These are phyloP conservation scores for Globisporangium orthogonon DNA, from an alignment of 352 stramenopile genomes.

Conservation along the genomic window DNA sequence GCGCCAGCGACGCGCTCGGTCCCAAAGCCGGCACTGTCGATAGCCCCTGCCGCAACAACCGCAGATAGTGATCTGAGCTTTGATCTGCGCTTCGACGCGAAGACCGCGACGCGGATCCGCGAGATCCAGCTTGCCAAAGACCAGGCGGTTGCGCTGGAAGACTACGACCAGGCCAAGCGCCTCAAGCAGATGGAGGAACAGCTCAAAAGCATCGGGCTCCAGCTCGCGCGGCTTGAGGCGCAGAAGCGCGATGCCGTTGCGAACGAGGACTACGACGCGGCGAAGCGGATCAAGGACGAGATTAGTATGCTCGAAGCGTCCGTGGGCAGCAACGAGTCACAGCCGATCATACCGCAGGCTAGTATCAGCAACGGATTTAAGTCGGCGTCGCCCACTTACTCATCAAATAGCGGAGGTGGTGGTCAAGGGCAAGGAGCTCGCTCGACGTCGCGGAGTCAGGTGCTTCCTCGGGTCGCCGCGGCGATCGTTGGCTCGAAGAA, in stretches of 20 bases:
- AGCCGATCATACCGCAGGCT: constrained; percentile 35
- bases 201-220: constrained; percentile 85
- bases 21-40: constrained; percentile 11
- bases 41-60: not conserved
- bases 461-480: constrained; percentile 31
- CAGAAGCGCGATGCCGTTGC: constrained; percentile 87
- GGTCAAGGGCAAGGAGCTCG: not conserved
- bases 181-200: constrained; percentile 85
- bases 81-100: constrained; percentile 87
- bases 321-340: constrained; percentile 49
- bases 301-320: constrained; percentile 66
- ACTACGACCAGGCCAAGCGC: constrained; percentile 88
- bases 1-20: constrained; percentile 14
- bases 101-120: constrained; percentile 83
- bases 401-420: not conserved
- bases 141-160: constrained; percentile 79
- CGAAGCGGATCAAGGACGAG: constrained; percentile 88
- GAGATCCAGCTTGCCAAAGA: constrained; percentile 86
- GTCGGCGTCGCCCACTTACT: constrained; percentile 5
- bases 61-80: constrained; percentile 53
- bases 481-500: constrained; percentile 25
- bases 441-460: constrained; percentile 30
- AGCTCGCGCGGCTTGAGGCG: constrained; percentile 81
- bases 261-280: constrained; percentile 90
- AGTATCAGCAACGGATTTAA: not conserved